Percentiles rank a stretch among this genome's conserved stretches.
phyloP scores from a whole-genome alignment of 2,329 filamentous ascomycete species.

The Tricladium varicosporioides region DNA sequence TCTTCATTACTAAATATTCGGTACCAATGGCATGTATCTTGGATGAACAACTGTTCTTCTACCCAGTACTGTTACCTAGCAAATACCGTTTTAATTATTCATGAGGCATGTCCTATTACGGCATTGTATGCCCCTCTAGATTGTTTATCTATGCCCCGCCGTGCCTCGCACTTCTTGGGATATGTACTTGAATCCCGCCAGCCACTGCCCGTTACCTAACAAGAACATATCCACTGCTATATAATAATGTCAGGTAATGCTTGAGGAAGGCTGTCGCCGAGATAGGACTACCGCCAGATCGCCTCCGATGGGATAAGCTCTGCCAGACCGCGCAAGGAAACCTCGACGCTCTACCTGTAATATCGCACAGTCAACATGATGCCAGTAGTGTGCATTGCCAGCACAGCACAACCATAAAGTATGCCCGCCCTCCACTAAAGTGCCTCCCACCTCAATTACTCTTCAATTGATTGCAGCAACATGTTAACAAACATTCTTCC shows the following conservation, averaged over 20 bases:
- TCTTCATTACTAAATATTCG: constrained; percentile 22
- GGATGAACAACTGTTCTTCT: not conserved
- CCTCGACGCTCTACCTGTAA: constrained; percentile 11
- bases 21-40: constrained; percentile 12
- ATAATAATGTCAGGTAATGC: constrained; percentile 18
- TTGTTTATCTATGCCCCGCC: constrained; percentile 17
- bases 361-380: constrained; percentile 22
- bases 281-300: constrained; percentile 14
- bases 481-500: constrained; percentile 30
- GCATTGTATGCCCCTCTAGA: constrained; percentile 4
- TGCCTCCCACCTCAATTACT: constrained; percentile 2
- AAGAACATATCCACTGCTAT: constrained; percentile 1
- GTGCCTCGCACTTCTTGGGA: not conserved
- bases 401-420: constrained; percentile 21
- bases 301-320: constrained; percentile 8
- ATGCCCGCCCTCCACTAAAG: constrained; percentile 5
- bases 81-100: constrained; percentile 1
- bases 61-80: too few species aligned
- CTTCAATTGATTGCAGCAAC: constrained; percentile 5
- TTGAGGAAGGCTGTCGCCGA: constrained; percentile 9
- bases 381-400: constrained; percentile 19
- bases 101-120: constrained; percentile 1
- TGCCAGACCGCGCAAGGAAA: not conserved
- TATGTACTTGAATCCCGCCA: constrained; percentile 2
- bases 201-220: constrained; percentile 15